Evolutionary conservation across 495 filamentous ascomycete species (phyloP), one percentile per base, ranked within the genome.

Genomic region (Penicillium lagena): DNA sequence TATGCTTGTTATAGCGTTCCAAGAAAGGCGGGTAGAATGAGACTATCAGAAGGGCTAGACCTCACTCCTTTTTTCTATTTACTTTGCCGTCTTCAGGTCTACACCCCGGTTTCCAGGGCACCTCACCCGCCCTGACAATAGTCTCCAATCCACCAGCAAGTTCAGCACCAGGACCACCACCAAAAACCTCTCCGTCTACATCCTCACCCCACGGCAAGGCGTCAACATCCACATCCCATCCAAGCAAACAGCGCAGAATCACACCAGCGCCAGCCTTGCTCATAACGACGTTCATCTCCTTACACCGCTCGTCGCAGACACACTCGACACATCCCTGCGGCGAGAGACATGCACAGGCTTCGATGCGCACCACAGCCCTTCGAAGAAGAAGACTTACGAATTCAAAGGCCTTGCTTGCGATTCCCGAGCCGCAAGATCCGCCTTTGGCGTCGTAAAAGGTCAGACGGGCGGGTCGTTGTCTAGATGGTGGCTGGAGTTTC

Each of bases 371-470:
- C n/a, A 91, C 74, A 7, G 91, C 91, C 47, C 89, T 85, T 29
- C 70, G 66, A 9, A 97, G 74, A 33, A 96, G 63, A 33, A 85
- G 51, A 51, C 95, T 88, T 14, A 95, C 71, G 56, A 94, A 94
- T 58, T 96, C 89, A 55, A 96, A 96, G 1, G 90, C 91, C 60
- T 95, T 96, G 28, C 79, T 84, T 39, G 83, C 86, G 47, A 96
- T 90, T 5, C 93, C 94, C 2, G 81, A 84, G 0, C 89, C 90
- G 38, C 78, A 81, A 0, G 83, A 75, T 0, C 91, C 93, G 13
- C 90, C 93, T 62, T 93, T 93, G 8, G 88, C 84, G 55, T 98
- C 93, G 62, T 96, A 97, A 65, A 98, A 95, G 0, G 89, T 95
- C 43, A 98, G 67, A 9, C 93, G 68, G 0, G 90, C 93, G 0